Evolutionary conservation across 1,139 yeast species (phyloP), one percentile per base, ranked within the genome.

Genomic region (Sugiyamaella japonica): DNA sequence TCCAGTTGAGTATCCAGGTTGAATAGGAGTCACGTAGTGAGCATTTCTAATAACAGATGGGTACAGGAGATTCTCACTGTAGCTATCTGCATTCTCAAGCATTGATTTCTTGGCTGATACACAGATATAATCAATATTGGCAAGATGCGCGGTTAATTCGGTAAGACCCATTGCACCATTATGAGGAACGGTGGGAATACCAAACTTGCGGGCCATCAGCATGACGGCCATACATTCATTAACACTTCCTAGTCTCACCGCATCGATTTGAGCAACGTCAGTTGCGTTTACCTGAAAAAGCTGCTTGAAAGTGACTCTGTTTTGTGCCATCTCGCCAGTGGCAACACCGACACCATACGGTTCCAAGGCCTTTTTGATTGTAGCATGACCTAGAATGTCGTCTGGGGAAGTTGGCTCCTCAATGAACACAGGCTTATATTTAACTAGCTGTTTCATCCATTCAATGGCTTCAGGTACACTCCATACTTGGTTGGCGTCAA

Each of bases 371-470:
- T 68, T 65, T 46, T 69, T 59, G 45, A 70, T 67, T 5, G 70
- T 61, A 13, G 68, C 66, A 58, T 70, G 74, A 23, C 74, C 74
- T 10, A 70, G 59, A 34, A 71, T 62, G 55, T 70, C 74, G 55
- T 70, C 74, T 23, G 74, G 74, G 47, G 67, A 65, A 2, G 74
- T 70, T n/a, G 74, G 74, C 56, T 70, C 74, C 56, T 70, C 74
- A 52, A 71, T 70, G 56, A 70, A 71, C 42, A 66, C 62, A 0
- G 74, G 74, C 59, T 69, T 71, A 56, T 65, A 70, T 51, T 67
- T 62, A 7, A 63, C 68, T 50, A 70, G 61, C 40, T 70, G 59
- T 49, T 66, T 63, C 71, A 70, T 69, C 68, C 70, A 70, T 45
- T 67, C 70, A 56, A 70, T 68, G 37, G 74, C 74, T 41, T 69